Conservation (phyloP, 768 basidiomycete genomes). For the Tylopilus balloui region DNA sequence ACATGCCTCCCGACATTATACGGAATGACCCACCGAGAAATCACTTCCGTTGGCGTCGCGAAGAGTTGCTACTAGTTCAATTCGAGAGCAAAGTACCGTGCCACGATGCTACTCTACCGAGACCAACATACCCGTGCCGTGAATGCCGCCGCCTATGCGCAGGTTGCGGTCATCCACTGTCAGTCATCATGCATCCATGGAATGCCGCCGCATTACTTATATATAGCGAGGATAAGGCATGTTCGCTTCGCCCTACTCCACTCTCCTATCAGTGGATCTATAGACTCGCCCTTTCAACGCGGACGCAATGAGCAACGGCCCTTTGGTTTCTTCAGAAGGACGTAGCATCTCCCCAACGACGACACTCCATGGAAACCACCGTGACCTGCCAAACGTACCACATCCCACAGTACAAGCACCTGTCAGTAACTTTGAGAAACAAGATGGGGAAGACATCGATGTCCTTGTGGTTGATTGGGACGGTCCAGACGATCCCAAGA, state of each 20-base stretch:
- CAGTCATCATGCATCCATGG: not conserved
- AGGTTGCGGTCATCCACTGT: not conserved
- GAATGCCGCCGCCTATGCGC: too few species aligned
- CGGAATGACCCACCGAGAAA: too few species aligned
- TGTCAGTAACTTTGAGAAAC: not conserved
- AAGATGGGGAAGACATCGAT: not conserved
- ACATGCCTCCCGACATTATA: too few species aligned
- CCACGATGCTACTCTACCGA: not conserved
- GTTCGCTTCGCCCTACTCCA: not conserved
- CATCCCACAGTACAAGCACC: not conserved
- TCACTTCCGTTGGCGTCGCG: too few species aligned
- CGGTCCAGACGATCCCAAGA: conserved; percentile 52
- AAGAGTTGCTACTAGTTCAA: too few species aligned
- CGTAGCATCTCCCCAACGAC: conserved; percentile 1
- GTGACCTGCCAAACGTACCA: not conserved
- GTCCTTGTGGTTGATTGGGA: conserved; percentile 55
- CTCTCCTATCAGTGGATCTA: too few species aligned
- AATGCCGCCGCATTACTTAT: too few species aligned
- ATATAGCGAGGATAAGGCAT: conserved; percentile 2
- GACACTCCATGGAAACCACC: conserved; percentile 9
- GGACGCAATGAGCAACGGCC: not conserved
- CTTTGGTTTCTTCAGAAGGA: not conserved
- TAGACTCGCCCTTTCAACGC: not conserved
- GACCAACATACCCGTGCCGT: too few species aligned
- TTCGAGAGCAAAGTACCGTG: not conserved